phyloP scores from a whole-genome alignment of 2,329 filamentous ascomycete species.

The Stachybotrys chlorohalonatus region DNA sequence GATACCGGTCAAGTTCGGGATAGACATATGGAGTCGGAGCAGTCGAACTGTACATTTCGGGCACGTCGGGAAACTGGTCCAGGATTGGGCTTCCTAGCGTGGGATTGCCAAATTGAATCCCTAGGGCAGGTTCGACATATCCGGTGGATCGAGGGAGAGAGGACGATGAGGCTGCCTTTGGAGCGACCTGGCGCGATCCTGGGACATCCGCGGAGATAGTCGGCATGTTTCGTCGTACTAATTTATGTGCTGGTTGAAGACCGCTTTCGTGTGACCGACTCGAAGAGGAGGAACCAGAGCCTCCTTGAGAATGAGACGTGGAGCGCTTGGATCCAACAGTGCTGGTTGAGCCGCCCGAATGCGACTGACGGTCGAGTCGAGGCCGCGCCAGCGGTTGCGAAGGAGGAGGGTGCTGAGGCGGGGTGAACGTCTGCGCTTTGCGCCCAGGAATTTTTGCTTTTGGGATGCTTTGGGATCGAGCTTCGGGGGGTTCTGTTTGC shows the following conservation, averaged over 20 bases:
- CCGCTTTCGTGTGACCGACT: constrained; percentile 22
- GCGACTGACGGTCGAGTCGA: constrained; percentile 29
- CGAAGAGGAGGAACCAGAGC: constrained; percentile 23
- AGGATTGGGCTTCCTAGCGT: constrained; percentile 35
- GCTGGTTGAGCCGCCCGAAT: constrained; percentile 29
- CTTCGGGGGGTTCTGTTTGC: constrained; percentile 8
- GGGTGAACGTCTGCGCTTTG: constrained; percentile 10
- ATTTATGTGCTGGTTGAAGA: constrained; percentile 27
- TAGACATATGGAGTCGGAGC: constrained; percentile 39
- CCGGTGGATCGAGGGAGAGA: constrained; percentile 29
- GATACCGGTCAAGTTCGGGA: constrained; percentile 54
- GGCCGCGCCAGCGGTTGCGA: constrained; percentile 12
- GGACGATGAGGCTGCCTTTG: constrained; percentile 31
- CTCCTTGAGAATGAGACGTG: constrained; percentile 19
- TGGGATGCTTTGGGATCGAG: constrained; percentile 7
- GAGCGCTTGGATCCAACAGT: constrained; percentile 21
- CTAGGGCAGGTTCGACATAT: constrained; percentile 23
- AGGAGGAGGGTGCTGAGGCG: constrained; percentile 13
- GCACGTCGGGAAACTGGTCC: constrained; percentile 29
- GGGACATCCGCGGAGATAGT: constrained; percentile 29
- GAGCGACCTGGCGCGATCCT: constrained; percentile 22
- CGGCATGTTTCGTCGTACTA: constrained; percentile 41
- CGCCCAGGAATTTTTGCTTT: constrained; percentile 10
- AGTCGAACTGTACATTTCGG: constrained; percentile 28
- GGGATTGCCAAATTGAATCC: constrained; percentile 29